Conservation (phyloP, 2,329 filamentous ascomycete genomes). For the Talaromyces sp. region DNA sequence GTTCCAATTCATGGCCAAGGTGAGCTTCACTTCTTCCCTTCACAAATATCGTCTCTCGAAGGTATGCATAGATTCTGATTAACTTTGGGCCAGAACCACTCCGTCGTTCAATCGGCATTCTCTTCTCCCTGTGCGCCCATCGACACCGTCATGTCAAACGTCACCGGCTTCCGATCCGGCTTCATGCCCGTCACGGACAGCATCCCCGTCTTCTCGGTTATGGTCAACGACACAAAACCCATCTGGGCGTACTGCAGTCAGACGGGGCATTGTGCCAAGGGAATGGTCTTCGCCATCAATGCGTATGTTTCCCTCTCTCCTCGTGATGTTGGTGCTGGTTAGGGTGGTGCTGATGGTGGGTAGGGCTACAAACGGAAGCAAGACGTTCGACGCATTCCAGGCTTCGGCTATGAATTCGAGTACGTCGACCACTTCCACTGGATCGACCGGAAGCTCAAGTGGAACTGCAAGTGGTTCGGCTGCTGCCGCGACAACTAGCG, state of each 20-base stretch:
- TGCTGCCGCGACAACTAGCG: not conserved
- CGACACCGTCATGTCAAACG: conserved; percentile 48
- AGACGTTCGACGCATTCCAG: conserved; percentile 16
- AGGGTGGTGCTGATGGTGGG: not conserved
- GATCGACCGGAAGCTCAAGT: not conserved
- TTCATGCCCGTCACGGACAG: conserved; percentile 51
- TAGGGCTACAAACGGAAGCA: conserved; percentile 10
- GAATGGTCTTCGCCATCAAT: conserved; percentile 74
- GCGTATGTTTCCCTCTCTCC: conserved; percentile 50
- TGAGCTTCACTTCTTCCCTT: conserved; percentile 31
- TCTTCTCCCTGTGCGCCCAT: conserved; percentile 66
- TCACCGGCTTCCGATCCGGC: conserved; percentile 56
- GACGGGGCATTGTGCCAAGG: conserved; percentile 66
- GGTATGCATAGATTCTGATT: not conserved
- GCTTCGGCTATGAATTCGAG: conserved; percentile 4
- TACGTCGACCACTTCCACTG: not conserved
- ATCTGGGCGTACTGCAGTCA: conserved; percentile 77
- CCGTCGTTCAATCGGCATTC: conserved; percentile 73
- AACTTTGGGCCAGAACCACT: conserved; percentile 62
- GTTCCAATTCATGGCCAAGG: conserved; percentile 47
- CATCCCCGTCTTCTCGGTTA: conserved; percentile 65
- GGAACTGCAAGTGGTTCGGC: not conserved
- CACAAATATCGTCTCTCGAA: conserved; percentile 13
- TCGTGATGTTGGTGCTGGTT: not conserved
- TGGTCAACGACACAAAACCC: conserved; percentile 63